These are phyloP conservation scores for Thalia dealbata DNA, from an alignment of 176 grass and related monocot species.

Conservation along the genomic window DNA sequence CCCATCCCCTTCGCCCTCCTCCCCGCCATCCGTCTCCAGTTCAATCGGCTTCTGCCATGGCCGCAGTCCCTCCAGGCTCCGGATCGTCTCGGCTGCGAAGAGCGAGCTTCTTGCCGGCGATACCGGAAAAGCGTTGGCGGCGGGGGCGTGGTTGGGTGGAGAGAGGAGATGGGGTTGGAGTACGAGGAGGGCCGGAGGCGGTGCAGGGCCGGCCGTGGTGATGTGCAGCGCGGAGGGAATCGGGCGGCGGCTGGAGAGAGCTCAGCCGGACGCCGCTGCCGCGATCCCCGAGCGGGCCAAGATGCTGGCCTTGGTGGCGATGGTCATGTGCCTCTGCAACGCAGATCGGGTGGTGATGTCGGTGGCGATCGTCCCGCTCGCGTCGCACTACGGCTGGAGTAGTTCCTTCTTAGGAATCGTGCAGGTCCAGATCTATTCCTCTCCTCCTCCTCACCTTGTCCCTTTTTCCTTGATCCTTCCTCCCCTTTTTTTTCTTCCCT, in stretches of 20 bases:
- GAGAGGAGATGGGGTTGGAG: conserved; percentile 18
- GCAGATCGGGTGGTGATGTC: conserved; percentile 97
- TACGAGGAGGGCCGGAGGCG: neutral
- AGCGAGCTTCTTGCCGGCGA: neutral
- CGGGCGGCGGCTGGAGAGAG: conserved; percentile 5
- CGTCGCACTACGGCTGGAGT: conserved; percentile 75
- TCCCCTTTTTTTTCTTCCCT: neutral
- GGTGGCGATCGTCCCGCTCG: conserved; percentile 82
- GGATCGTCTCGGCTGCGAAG: neutral
- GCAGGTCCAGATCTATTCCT: conserved; percentile 30
- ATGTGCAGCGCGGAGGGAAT: conserved; percentile 70
- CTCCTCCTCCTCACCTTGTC: neutral
- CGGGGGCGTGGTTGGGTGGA: conserved; percentile 11
- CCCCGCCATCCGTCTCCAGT: neutral
- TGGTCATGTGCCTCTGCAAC: conserved; percentile 85
- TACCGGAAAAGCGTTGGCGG: neutral
- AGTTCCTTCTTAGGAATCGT: conserved; percentile 84
- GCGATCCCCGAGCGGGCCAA: conserved; percentile 60
- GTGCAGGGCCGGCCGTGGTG: conserved; percentile 17
- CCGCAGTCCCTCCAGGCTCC: neutral
- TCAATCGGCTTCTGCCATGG: neutral
- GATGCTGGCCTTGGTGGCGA: conserved; percentile 54
- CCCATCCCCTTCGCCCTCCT: neutral
- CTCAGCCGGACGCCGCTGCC: conserved; percentile 5
- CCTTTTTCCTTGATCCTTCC: too few species aligned